phyloP scores from a whole-genome alignment of 176 grass and related monocot genomes.

The Chrysopogon serrulatus region DNA sequence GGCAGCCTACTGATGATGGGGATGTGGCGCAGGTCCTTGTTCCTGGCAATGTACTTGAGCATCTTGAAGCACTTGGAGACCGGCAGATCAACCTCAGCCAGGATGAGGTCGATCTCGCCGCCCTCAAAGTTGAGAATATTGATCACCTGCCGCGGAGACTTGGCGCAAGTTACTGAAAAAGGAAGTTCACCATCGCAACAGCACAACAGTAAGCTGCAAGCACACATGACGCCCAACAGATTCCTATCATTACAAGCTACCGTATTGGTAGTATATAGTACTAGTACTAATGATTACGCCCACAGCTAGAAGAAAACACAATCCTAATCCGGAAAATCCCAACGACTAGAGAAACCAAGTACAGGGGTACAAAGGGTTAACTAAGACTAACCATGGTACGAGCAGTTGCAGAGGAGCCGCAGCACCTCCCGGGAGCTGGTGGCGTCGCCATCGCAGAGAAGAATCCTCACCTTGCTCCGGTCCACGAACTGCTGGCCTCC shows the following conservation, averaged over 20 bases:
- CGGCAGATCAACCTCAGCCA: conserved; percentile 89
- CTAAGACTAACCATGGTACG: conserved; percentile 66
- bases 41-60: conserved; percentile 93
- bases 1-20: conserved; percentile 83
- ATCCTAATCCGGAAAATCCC: background rate
- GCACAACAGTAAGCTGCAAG: background rate
- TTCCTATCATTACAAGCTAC: background rate
- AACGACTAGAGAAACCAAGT: background rate
- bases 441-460: conserved; percentile 74
- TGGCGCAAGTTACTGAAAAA: conserved; percentile 71
- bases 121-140: conserved; percentile 65
- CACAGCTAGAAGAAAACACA: background rate
- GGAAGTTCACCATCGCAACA: background rate
- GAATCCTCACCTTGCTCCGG: conserved; percentile 88
- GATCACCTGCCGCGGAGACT: conserved; percentile 78
- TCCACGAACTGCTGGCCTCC: conserved; percentile 59
- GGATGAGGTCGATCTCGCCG: conserved; percentile 81
- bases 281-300: background rate
- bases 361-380: background rate
- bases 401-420: conserved; percentile 82
- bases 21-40: conserved; percentile 80
- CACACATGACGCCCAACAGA: background rate
- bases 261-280: background rate
- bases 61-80: conserved; percentile 90
- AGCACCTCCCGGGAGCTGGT: conserved; percentile 70